Evolutionary conservation across 2,329 filamentous ascomycete species (phyloP).

Genomic region (Mollisia scopiformis): DNA sequence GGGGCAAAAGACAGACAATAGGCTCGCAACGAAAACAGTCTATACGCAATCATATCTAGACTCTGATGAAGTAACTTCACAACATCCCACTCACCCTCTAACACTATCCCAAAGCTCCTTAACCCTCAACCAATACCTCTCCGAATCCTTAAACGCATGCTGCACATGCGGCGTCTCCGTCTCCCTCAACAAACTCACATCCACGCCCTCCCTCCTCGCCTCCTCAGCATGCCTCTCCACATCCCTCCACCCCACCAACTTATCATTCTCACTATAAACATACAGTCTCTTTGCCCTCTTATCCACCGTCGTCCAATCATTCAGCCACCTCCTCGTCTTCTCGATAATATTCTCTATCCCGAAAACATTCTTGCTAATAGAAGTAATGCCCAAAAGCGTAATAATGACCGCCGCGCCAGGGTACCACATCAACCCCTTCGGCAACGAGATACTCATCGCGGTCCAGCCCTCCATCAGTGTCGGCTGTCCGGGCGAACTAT

Average conservation of each 20-base stretch:
- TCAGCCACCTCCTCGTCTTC: constrained; percentile 3
- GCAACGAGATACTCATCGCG: constrained; percentile 8
- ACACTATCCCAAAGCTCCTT: constrained; percentile 13
- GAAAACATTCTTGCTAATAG: constrained; percentile 2
- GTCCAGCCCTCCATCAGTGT: constrained; percentile 6
- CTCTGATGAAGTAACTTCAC: background rate
- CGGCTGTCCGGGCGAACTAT: constrained; percentile 20
- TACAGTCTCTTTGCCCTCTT: constrained; percentile 25
- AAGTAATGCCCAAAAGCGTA: background rate
- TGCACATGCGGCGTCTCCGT: constrained; percentile 21
- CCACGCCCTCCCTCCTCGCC: constrained; percentile 14
- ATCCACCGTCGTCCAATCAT: constrained; percentile 20
- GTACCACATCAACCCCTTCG: constrained; percentile 10
- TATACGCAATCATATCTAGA: too few relatives aligned
- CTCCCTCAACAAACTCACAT: constrained; percentile 16
- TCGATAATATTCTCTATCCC: constrained; percentile 7
- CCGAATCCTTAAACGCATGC: constrained; percentile 21
- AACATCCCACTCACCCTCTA: background rate
- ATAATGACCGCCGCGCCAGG: constrained; percentile 2
- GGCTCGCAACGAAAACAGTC: too few relatives aligned
- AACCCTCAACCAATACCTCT: constrained; percentile 25
- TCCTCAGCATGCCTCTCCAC: constrained; percentile 24
- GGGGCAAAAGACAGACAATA: too few relatives aligned
- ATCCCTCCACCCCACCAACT: constrained; percentile 16
- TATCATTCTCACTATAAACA: constrained; percentile 26